Conservation (phyloP, 2,329 filamentous ascomycete species). For the Fusarium subtropicale region DNA sequence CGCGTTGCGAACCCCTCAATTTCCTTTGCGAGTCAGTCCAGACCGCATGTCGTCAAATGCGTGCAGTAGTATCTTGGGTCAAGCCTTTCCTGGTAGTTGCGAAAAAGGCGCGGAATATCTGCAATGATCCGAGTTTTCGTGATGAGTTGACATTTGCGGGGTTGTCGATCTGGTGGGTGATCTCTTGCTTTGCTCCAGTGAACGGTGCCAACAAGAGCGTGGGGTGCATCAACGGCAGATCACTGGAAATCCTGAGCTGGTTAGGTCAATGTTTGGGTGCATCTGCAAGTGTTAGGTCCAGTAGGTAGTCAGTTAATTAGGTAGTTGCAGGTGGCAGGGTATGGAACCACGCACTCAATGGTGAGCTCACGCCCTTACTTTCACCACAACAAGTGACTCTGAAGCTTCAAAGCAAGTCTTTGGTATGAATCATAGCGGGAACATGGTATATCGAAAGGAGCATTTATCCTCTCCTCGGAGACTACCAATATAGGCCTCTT, state of each 20-base stretch:
- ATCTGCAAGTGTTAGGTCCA: background rate
- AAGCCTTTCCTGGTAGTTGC: background rate
- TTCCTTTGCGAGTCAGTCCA: constrained; percentile 16
- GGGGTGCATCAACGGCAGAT: constrained; percentile 37
- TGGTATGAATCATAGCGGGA: background rate
- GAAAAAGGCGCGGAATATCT: background rate
- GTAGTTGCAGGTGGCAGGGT: too few relatives aligned
- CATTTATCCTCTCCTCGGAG: too few relatives aligned
- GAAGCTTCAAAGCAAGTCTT: background rate
- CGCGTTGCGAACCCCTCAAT: background rate
- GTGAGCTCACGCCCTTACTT: background rate
- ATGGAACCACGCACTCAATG: too few relatives aligned
- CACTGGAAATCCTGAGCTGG: constrained; percentile 18
- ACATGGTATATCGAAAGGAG: too few relatives aligned
- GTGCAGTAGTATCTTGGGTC: background rate
- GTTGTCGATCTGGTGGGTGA: constrained; percentile 45
- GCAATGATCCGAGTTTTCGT: constrained; percentile 2
- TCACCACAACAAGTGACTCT: too few relatives aligned
- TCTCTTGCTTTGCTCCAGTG: constrained; percentile 27
- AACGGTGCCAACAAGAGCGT: constrained; percentile 36
- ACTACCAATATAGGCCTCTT: too few relatives aligned
- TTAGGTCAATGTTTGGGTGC: background rate
- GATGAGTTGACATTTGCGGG: constrained; percentile 38
- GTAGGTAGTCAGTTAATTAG: background rate
- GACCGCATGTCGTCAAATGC: background rate